phyloP scores from a whole-genome alignment of 2,329 filamentous ascomycete species.

The Aspergillus bombycis region DNA sequence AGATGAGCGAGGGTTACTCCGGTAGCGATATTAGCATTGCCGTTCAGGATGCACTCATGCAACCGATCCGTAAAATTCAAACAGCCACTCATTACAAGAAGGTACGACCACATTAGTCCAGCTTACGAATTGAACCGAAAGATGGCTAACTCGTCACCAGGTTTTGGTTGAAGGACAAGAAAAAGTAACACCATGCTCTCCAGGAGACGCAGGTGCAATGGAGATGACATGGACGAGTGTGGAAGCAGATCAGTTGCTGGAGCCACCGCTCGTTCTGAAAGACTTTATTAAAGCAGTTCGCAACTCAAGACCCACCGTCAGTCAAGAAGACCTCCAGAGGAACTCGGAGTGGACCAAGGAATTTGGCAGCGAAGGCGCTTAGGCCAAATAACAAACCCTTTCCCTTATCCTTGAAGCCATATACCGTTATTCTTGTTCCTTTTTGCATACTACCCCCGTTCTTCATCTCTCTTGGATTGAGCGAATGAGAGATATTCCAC shows the following conservation, averaged over 20 bases:
- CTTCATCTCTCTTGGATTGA: not conserved
- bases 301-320: constrained; percentile 85
- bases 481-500: not conserved
- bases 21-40: constrained; percentile 95
- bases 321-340: constrained; percentile 76
- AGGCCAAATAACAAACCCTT: constrained; percentile 16
- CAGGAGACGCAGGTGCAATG: constrained; percentile 79
- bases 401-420: not conserved
- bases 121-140: not conserved
- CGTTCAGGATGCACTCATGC: constrained; percentile 96
- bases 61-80: constrained; percentile 93
- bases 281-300: constrained; percentile 94
- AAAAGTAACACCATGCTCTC: constrained; percentile 82
- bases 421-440: not conserved
- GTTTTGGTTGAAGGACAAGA: constrained; percentile 67
- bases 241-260: constrained; percentile 78
- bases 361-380: constrained; percentile 88
- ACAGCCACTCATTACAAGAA: constrained; percentile 97
- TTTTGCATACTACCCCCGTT: not conserved
- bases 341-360: constrained; percentile 95
- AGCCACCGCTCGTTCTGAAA: constrained; percentile 83
- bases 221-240: constrained; percentile 96
- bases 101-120: constrained; percentile 52
- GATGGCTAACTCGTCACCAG: constrained; percentile 46
- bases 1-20: constrained; percentile 89